Conservation (phyloP, 2,329 filamentous ascomycete species). For the Byssothecium circinans region DNA sequence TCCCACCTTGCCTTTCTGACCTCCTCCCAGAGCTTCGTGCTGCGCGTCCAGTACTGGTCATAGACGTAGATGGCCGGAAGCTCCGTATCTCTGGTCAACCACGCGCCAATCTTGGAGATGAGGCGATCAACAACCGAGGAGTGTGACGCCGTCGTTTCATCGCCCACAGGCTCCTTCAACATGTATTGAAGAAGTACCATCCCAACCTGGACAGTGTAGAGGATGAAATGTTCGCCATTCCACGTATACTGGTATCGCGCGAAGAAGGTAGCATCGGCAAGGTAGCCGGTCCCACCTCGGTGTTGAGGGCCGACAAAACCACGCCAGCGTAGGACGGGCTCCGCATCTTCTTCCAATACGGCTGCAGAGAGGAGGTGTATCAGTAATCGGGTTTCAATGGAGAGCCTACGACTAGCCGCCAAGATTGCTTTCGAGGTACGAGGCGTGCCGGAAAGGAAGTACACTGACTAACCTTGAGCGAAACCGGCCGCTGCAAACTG, state of each 20-base stretch:
- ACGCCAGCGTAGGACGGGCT: constrained; percentile 43
- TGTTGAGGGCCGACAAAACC: constrained; percentile 38
- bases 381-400: not conserved
- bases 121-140: constrained; percentile 42
- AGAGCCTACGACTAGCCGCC: not conserved
- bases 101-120: constrained; percentile 43
- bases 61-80: constrained; percentile 49
- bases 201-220: constrained; percentile 40
- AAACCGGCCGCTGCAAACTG: constrained; percentile 48
- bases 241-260: constrained; percentile 46
- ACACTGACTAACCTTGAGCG: constrained; percentile 26
- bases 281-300: constrained; percentile 32
- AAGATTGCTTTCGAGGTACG: no score
- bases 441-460: no score
- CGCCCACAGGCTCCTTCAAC: constrained; percentile 39
- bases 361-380: constrained; percentile 8
- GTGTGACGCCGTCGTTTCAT: constrained; percentile 38
- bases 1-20: constrained; percentile 49
- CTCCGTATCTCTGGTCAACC: constrained; percentile 34
- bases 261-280: constrained; percentile 45
- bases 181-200: constrained; percentile 42
- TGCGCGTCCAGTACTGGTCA: constrained; percentile 47
- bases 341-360: constrained; percentile 42
- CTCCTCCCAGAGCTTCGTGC: constrained; percentile 42
- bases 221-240: constrained; percentile 43